Evolutionary conservation across 1,284 basidiomycete species (phyloP).

Genomic region (Leccinum insolens): DNA sequence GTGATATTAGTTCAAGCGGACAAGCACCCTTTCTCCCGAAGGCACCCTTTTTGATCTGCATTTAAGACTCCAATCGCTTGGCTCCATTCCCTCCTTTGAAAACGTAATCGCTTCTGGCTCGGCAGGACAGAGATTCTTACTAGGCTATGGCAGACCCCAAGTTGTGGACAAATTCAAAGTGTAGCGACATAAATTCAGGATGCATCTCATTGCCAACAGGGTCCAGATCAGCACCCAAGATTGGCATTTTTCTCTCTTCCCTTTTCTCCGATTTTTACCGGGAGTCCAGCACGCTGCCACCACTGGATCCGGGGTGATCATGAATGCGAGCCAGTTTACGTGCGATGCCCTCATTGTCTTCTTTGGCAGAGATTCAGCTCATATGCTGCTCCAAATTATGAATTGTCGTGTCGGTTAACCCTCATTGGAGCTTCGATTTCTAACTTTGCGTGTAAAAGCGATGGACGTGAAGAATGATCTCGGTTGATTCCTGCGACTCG

Average conservation of each 20-base stretch:
- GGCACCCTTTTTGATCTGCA: no score
- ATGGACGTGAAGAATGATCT: background rate
- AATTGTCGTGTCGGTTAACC: background rate
- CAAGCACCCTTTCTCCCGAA: background rate
- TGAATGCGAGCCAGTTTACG: background rate
- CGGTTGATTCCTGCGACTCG: background rate
- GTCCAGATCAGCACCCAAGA: background rate
- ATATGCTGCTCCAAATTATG: background rate
- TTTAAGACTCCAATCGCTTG: background rate
- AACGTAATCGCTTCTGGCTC: background rate
- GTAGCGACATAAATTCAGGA: background rate
- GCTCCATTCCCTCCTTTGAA: background rate
- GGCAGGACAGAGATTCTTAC: background rate
- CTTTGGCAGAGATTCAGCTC: background rate
- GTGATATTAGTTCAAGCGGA: background rate
- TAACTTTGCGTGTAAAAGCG: background rate
- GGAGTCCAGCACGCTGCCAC: background rate
- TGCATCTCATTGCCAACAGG: background rate
- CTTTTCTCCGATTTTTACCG: background rate
- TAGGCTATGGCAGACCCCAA: background rate
- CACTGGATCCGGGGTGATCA: background rate
- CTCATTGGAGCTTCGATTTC: background rate
- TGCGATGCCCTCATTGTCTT: background rate
- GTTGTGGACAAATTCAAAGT: background rate
- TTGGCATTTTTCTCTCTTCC: background rate